A percentile compares a stretch with the other conserved stretches of the same genome.
phyloP scores from a whole-genome alignment of 1,139 yeast genomes.

The Saccharomycopsis hybrid region DNA sequence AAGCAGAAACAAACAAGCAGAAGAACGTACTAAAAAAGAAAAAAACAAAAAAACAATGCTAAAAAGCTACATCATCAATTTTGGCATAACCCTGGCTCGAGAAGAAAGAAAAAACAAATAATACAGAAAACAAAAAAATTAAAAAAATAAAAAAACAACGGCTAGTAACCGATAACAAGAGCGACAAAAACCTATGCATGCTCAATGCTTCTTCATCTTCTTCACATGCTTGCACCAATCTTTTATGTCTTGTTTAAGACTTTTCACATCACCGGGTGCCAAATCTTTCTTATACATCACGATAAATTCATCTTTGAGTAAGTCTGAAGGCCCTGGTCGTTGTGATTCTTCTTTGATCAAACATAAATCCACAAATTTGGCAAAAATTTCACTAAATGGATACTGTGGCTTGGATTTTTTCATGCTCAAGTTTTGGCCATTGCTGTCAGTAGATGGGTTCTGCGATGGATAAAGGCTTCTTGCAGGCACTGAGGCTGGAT shows the following conservation, averaged over 20 bases:
- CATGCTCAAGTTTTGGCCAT: not conserved
- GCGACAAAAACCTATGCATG: not conserved
- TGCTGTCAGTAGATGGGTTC: not conserved
- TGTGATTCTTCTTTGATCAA: slow-evolving; percentile 56
- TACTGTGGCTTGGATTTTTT: slow-evolving; percentile 15
- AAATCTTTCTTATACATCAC: slow-evolving; percentile 23
- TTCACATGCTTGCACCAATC: slow-evolving; percentile 21
- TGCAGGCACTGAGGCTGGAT: slow-evolving; percentile 3
- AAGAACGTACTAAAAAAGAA: too few species aligned
- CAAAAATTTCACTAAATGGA: slow-evolving; percentile 38
- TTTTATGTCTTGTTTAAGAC: slow-evolving; percentile 20
- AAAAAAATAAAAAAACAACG: not conserved
- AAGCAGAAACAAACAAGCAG: too few species aligned
- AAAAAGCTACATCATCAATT: slow-evolving; percentile 14
- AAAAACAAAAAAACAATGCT: too few species aligned
- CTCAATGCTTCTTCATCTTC: slow-evolving; percentile 15
- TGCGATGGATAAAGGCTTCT: slow-evolving; percentile 17
- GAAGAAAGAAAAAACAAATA: not conserved
- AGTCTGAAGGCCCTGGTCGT: slow-evolving; percentile 58
- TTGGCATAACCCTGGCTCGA: not conserved
- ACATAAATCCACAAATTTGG: slow-evolving; percentile 63
- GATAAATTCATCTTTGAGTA: slow-evolving; percentile 34
- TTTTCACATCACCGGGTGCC: slow-evolving; percentile 13
- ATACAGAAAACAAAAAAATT: not conserved
- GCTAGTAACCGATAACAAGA: not conserved